phyloP scores from a whole-genome alignment of 2,329 filamentous ascomycete genomes.

The Atkinsonella hypoxylon region DNA sequence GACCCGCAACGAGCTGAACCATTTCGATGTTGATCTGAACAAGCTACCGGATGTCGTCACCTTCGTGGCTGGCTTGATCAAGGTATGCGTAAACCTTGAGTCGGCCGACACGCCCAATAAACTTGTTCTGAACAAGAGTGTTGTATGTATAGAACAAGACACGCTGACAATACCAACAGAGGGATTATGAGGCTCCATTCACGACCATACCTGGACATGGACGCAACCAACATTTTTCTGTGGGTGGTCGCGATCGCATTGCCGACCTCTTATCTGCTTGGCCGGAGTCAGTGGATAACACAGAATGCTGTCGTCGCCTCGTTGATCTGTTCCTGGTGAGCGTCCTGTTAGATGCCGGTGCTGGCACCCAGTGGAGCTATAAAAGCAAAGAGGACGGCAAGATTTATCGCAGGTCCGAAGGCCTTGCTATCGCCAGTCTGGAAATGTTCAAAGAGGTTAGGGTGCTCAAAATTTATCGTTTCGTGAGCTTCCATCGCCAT shows the following conservation, averaged over 20 bases:
- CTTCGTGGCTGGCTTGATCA: slow-evolving; percentile 89
- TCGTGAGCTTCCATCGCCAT: background rate
- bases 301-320: slow-evolving; percentile 62
- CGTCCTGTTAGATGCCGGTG: slow-evolving; percentile 75
- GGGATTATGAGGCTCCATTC: slow-evolving; percentile 45
- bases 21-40: slow-evolving; percentile 79
- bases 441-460: slow-evolving; percentile 81
- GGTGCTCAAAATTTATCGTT: background rate
- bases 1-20: slow-evolving; percentile 61
- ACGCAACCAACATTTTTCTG: slow-evolving; percentile 71
- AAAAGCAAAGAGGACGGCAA: slow-evolving; percentile 81
- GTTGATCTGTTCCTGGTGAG: slow-evolving; percentile 71
- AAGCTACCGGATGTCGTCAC: slow-evolving; percentile 75
- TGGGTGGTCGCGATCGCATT: slow-evolving; percentile 65
- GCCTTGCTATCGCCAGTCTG: slow-evolving; percentile 61
- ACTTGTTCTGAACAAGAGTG: background rate
- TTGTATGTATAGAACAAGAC: background rate
- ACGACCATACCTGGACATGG: slow-evolving; percentile 71
- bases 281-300: slow-evolving; percentile 55
- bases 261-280: slow-evolving; percentile 59
- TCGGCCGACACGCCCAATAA: background rate
- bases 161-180: slow-evolving; percentile 18
- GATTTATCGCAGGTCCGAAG: slow-evolving; percentile 75
- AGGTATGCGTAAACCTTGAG: slow-evolving; percentile 43
- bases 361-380: slow-evolving; percentile 84